phyloP scores from a whole-genome alignment of 495 filamentous ascomycete genomes.

The Rusavskia elegans region DNA sequence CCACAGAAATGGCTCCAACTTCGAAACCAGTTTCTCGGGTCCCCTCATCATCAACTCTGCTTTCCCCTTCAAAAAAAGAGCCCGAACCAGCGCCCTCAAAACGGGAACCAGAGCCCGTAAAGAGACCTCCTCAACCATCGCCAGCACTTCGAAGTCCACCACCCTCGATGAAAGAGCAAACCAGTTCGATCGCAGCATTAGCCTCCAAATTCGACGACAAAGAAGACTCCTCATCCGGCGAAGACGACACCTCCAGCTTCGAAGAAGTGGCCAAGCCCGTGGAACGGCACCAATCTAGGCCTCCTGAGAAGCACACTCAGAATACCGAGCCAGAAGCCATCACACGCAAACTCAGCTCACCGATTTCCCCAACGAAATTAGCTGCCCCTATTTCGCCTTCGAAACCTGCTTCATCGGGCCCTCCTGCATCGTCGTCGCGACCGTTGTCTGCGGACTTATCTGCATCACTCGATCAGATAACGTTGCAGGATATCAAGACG shows the following conservation, averaged over 20 bases:
- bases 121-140: constrained; percentile 22
- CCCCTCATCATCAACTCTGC: constrained; percentile 27
- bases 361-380: not conserved
- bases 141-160: constrained; percentile 34
- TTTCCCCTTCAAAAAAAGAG: constrained; percentile 36
- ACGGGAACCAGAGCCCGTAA: constrained; percentile 28
- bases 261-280: constrained; percentile 59
- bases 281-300: constrained; percentile 22
- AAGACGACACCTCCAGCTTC: constrained; percentile 63
- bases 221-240: constrained; percentile 28
- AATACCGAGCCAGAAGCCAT: constrained; percentile 4
- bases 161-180: constrained; percentile 64
- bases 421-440: not conserved
- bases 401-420: constrained; percentile 3
- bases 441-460: not conserved
- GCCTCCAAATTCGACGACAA: constrained; percentile 69
- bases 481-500: constrained; percentile 45
- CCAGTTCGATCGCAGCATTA: constrained; percentile 65
- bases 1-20: constrained; percentile 56
- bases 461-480: not conserved
- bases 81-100: constrained; percentile 36
- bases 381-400: constrained; percentile 6
- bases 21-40: constrained; percentile 40
- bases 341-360: constrained; percentile 3
- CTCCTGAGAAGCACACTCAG: not conserved